Evolutionary conservation across 2,329 filamentous ascomycete species (phyloP).

Genomic region (Scedosporium boydii): DNA sequence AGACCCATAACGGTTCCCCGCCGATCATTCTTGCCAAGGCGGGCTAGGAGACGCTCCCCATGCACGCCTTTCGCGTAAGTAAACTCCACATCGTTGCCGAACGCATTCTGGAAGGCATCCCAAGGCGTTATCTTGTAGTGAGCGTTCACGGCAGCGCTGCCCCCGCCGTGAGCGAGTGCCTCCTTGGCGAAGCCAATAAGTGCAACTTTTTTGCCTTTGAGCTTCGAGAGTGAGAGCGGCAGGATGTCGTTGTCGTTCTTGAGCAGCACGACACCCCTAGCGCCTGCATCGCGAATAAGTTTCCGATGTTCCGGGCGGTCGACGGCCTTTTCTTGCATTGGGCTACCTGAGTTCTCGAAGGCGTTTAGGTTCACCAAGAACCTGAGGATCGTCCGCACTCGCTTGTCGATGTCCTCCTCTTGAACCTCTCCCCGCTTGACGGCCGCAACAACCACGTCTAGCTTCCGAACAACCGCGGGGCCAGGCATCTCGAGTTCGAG

Average conservation of each 20-base stretch:
- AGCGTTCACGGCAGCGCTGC: constrained; percentile 23
- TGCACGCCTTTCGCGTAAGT: constrained; percentile 16
- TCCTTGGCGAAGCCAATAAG: constrained; percentile 24
- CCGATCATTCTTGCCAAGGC: constrained; percentile 11
- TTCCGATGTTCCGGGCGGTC: constrained; percentile 21
- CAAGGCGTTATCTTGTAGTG: constrained; percentile 25
- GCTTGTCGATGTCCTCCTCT: constrained; percentile 19
- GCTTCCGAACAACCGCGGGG: constrained; percentile 20
- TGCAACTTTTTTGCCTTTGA: constrained; percentile 22
- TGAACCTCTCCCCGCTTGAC: constrained; percentile 18
- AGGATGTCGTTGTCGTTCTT: constrained; percentile 52
- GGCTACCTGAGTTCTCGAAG: constrained; percentile 16
- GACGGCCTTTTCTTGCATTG: constrained; percentile 18
- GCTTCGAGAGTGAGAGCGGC: constrained; percentile 38
- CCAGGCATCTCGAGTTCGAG: constrained; percentile 28
- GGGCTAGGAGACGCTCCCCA: constrained; percentile 14
- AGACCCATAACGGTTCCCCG: constrained; percentile 19
- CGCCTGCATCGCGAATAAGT: constrained; percentile 19
- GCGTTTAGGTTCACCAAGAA: constrained; percentile 19
- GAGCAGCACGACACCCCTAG: constrained; percentile 48
- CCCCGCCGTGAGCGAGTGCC: constrained; percentile 26
- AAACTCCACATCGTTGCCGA: constrained; percentile 17
- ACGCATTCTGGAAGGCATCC: constrained; percentile 19
- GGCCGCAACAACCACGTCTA: constrained; percentile 19
- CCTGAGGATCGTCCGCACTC: constrained; percentile 19